Percentiles rank a stretch among this genome's conserved stretches.
phyloP scores from a whole-genome alignment of 176 grass and related monocot genomes.

The Musa troglodytarum region DNA sequence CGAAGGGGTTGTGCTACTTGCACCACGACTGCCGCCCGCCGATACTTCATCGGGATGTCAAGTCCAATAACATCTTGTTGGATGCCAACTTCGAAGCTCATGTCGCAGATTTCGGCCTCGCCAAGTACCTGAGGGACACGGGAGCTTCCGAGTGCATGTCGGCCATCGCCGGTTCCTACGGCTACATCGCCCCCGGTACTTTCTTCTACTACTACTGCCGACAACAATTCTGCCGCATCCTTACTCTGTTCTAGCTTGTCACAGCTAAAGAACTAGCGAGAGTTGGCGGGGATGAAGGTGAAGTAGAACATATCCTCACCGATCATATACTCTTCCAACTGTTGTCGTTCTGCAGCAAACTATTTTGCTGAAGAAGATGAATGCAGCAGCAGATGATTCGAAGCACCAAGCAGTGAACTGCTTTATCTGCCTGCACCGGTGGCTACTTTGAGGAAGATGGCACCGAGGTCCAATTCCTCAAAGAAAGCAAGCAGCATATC shows the following conservation, averaged over 20 bases:
- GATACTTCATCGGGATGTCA: conserved; percentile 88
- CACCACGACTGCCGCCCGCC: conserved; percentile 87
- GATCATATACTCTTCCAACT: no score
- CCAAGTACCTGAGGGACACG: conserved; percentile 64
- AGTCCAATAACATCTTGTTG: conserved; percentile 95
- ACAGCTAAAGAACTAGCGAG: no score
- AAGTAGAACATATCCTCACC: no score
- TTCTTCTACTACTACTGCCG: background rate
- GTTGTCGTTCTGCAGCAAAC: background rate
- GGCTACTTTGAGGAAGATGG: no score
- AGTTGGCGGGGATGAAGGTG: no score
- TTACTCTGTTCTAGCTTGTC: no score
- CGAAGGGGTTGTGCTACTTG: conserved; percentile 86
- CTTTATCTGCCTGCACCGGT: no score
- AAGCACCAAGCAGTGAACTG: no score
- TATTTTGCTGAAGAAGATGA: no score
- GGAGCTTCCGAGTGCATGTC: conserved; percentile 94
- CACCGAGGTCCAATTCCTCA: no score
- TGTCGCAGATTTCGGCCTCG: conserved; percentile 86
- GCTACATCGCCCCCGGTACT: conserved; percentile 87
- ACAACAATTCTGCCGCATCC: no score
- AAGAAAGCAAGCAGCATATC: no score
- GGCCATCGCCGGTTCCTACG: conserved; percentile 89
- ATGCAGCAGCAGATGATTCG: background rate
- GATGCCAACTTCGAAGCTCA: conserved; percentile 70